Conservation (phyloP, 441 rosid genomes). For the Sinapis alba region DNA sequence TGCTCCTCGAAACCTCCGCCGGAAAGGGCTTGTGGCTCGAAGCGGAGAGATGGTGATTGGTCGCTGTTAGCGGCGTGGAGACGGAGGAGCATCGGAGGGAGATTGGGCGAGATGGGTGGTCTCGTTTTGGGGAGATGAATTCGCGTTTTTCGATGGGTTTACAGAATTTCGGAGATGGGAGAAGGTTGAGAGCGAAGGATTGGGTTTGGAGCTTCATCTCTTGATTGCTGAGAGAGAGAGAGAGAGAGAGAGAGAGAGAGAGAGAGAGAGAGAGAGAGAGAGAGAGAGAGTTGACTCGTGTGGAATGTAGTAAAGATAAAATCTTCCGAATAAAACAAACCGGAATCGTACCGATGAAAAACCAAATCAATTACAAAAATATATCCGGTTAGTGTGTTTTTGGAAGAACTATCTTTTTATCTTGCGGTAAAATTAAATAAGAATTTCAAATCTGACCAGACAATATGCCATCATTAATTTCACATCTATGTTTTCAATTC, state of each 20-base stretch:
- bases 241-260: neutral
- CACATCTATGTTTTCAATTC: too few relatives aligned
- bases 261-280: neutral
- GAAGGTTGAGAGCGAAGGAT: slow-evolving; percentile 48
- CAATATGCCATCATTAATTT: too few relatives aligned
- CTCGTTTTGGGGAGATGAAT: slow-evolving; percentile 41
- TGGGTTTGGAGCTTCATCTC: slow-evolving; percentile 67
- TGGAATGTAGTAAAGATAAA: slow-evolving; percentile 17
- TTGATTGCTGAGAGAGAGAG: slow-evolving; percentile 3
- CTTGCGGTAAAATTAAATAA: too few relatives aligned
- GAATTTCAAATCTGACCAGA: too few relatives aligned
- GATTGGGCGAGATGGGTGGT: slow-evolving; percentile 44
- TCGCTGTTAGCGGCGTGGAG: slow-evolving; percentile 45
- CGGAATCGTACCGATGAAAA: neutral
- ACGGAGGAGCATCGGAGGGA: slow-evolving; percentile 71
- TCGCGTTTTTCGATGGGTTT: slow-evolving; percentile 45
- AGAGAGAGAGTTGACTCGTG: neutral
- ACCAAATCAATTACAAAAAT: neutral
- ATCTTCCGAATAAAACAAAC: neutral
- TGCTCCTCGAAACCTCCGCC: slow-evolving; percentile 85
- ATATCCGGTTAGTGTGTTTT: too few relatives aligned
- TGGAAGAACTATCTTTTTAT: too few relatives aligned
- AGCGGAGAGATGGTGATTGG: slow-evolving; percentile 21
- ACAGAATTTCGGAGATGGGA: slow-evolving; percentile 40
- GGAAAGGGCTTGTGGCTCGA: slow-evolving; percentile 67